Conservation (phyloP, 1,284 basidiomycete species). For the Pseudozyma pruni region DNA sequence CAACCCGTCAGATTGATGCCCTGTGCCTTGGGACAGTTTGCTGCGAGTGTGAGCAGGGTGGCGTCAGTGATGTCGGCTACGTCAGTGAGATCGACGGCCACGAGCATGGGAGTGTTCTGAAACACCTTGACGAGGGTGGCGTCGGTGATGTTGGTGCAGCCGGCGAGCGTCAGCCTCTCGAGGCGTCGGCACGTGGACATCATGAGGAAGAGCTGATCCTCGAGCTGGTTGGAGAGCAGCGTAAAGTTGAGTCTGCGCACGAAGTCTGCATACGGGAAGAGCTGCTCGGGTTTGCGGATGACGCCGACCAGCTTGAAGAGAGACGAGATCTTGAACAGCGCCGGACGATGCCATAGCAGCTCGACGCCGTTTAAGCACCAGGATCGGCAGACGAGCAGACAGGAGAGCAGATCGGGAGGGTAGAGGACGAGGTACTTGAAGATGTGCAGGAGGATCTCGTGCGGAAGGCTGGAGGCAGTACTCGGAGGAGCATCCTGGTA, state of each 20-base stretch:
- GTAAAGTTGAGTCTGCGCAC: slow-evolving; percentile 92
- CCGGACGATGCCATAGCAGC: slow-evolving; percentile 92
- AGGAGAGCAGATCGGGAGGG: slow-evolving; percentile 73
- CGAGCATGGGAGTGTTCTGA: slow-evolving; percentile 77
- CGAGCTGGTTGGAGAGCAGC: slow-evolving; percentile 77
- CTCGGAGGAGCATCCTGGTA: slow-evolving; percentile 20
- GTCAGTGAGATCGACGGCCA: slow-evolving; percentile 85
- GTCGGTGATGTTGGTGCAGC: slow-evolving; percentile 80
- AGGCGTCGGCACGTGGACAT: slow-evolving; percentile 82
- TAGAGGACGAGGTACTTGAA: slow-evolving; percentile 84
- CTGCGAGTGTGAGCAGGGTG: slow-evolving; percentile 54
- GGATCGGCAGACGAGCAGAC: slow-evolving; percentile 79
- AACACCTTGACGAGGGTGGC: slow-evolving; percentile 78
- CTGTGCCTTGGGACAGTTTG: slow-evolving; percentile 80
- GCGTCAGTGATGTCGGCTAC: slow-evolving; percentile 66
- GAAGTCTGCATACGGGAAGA: slow-evolving; percentile 87
- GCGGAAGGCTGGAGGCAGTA: slow-evolving; percentile 73
- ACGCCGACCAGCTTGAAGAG: slow-evolving; percentile 73
- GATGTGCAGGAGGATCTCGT: slow-evolving; percentile 92
- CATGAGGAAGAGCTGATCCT: slow-evolving; percentile 80
- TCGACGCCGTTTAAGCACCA: slow-evolving; percentile 98
- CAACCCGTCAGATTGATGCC: slow-evolving; percentile 92
- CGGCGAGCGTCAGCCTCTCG: slow-evolving; percentile 90
- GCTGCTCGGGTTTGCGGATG: slow-evolving; percentile 69
- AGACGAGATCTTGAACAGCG: slow-evolving; percentile 77